Conservation (phyloP, 176 grass and related monocot species). For the Raddia distichophylla region DNA sequence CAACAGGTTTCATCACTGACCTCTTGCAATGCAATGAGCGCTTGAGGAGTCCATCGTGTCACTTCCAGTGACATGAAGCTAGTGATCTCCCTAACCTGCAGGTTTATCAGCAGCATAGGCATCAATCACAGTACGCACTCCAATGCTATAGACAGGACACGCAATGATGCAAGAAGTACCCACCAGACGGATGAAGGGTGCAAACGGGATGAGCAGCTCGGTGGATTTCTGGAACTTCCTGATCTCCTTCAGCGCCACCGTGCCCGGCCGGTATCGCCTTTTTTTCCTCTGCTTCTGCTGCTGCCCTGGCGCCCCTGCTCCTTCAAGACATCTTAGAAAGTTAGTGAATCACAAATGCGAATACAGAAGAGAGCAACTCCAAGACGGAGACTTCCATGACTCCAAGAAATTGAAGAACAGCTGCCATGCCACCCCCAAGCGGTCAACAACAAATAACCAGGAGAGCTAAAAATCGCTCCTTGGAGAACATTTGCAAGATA, state of each 20-base stretch:
- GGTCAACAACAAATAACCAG: neutral
- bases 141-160: neutral
- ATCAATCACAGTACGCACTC: neutral
- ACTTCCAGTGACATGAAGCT: slow-evolving; percentile 22
- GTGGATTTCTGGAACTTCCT: slow-evolving; percentile 59
- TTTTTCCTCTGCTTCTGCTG: slow-evolving; percentile 1
- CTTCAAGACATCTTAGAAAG: neutral
- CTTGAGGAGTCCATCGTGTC: slow-evolving; percentile 11
- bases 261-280: slow-evolving; percentile 48
- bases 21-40: slow-evolving; percentile 36
- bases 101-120: slow-evolving; percentile 29
- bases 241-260: slow-evolving; percentile 72
- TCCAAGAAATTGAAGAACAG: neutral
- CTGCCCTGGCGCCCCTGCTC: neutral
- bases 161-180: slow-evolving; percentile 10
- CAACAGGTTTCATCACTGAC: slow-evolving; percentile 24
- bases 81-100: slow-evolving; percentile 71
- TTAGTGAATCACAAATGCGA: neutral
- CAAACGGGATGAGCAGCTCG: slow-evolving; percentile 53
- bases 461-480: neutral
- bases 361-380: neutral
- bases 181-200: slow-evolving; percentile 67
- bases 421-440: neutral
- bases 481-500: neutral
- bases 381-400: neutral